phyloP scores from a whole-genome alignment of 2,329 filamentous ascomycete genomes.

The Onygenales sp. region DNA sequence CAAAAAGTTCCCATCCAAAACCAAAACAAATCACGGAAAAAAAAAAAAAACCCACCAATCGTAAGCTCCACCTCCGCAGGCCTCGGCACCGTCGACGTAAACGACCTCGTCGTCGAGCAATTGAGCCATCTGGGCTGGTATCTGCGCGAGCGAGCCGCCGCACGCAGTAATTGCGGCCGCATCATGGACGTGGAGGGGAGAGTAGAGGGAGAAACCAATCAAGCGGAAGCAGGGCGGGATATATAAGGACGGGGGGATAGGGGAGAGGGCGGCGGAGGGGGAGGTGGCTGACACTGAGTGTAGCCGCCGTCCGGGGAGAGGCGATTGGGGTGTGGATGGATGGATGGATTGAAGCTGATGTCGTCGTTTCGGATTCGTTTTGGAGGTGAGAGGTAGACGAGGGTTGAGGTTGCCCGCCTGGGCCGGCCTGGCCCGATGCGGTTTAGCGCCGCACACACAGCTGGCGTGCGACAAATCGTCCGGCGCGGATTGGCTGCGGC shows the following conservation, averaged over 20 bases:
- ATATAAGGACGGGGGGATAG: slow-evolving; percentile 2
- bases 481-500: slow-evolving; percentile 28
- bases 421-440: background rate
- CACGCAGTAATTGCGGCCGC: slow-evolving; percentile 56
- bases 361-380: background rate
- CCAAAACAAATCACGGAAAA: background rate
- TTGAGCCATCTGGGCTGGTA: slow-evolving; percentile 39
- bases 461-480: slow-evolving; percentile 26
- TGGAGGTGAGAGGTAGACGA: background rate
- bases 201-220: slow-evolving; percentile 3
- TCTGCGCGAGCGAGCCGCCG: slow-evolving; percentile 48
- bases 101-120: slow-evolving; percentile 57
- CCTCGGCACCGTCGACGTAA: slow-evolving; percentile 69
- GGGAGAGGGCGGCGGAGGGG: background rate
- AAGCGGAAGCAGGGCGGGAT: slow-evolving; percentile 10
- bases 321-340: background rate
- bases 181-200: slow-evolving; percentile 36
- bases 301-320: background rate
- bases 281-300: no score
- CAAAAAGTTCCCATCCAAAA: slow-evolving; percentile 11
- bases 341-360: background rate
- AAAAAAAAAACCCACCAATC: slow-evolving; percentile 56
- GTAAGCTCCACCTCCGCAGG: slow-evolving; percentile 94
- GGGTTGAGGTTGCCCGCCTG: background rate
- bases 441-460: background rate